These are phyloP conservation scores for Lentinula aciculospora DNA, from an alignment of 768 basidiomycete genomes.

Conservation along the genomic window DNA sequence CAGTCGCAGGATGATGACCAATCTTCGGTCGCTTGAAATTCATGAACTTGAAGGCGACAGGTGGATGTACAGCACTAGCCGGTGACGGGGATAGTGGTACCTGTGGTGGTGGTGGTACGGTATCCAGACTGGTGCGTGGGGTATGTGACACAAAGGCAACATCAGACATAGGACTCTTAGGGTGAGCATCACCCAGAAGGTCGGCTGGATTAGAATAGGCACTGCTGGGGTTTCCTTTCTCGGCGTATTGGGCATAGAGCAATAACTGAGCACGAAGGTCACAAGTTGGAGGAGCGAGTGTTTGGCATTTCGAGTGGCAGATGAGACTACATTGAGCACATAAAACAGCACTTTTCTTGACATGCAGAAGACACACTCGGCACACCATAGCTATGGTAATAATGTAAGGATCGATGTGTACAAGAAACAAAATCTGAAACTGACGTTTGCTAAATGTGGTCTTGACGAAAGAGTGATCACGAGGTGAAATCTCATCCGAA, in stretches of 20 bases:
- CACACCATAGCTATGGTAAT: constrained; percentile 69
- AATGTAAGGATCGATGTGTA: not conserved
- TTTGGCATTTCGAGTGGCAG: constrained; percentile 72
- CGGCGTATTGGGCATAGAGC: constrained; percentile 72
- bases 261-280: constrained; percentile 80
- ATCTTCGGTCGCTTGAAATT: constrained; percentile 61
- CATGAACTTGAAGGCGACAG: constrained; percentile 61
- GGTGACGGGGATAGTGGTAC: constrained; percentile 21
- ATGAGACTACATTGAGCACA: constrained; percentile 90
- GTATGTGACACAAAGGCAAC: constrained; percentile 44
- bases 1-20: constrained; percentile 25
- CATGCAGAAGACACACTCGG: constrained; percentile 71
- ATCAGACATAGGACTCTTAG: constrained; percentile 50
- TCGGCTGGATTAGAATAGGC: constrained; percentile 51
- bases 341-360: constrained; percentile 84
- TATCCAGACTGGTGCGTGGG: constrained; percentile 45
- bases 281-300: constrained; percentile 72
- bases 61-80: constrained; percentile 30
- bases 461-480: constrained; percentile 83
- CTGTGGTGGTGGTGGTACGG: constrained; percentile 26
- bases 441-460: constrained; percentile 90
- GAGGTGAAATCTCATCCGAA: constrained; percentile 50
- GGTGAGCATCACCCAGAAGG: constrained; percentile 29
- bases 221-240: constrained; percentile 52
- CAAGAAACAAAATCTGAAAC: constrained; percentile 22